Base-by-base conservation (phyloP, 371 early-diverging fungal genomes). In the Rhizopus microsporus region DNA sequence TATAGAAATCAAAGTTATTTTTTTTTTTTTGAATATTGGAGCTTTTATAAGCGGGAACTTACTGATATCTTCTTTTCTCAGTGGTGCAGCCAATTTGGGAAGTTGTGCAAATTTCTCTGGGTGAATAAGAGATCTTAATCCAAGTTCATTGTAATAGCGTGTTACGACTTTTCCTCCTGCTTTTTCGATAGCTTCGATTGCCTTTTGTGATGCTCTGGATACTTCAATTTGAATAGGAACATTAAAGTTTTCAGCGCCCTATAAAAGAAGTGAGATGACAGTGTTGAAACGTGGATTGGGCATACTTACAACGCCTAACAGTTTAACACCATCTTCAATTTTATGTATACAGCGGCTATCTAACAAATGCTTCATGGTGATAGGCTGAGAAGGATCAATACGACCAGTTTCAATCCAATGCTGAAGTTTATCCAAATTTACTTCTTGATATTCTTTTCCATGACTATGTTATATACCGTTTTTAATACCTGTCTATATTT, bases 361-460 rank as follows among this genome's bases (percentile, higher is more conserved):
- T 54, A 87, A 72, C 30, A 97, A 85, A 32, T 90, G 81, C 60
- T 87, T 86, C 80, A 96, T 87, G 29, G 95, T 94, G 56, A 98
- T 94, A 3, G 87, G 75, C 59, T 91, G 82, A 8, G 81, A 68
- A 5, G 93, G 74, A 67, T 97, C 94, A 46, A 98, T 68, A 32
- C 97, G 84, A 12, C 95, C 94, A 0, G 76, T 80, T 56, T 89
- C 87, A 57, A 97, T 90, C 91, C 93, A 95, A 71, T 91, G 89
- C 75, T 96, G 95, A 64, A 98, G 72, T 39, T 87, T 82, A 75
- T 96, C 96, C 67, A 97, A 75, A 60, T 91, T 90, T 62, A 96
- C 67, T 51, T 86, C 83, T 66, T 87, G 86, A 57, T 83, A 88
- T 37, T 85, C 82, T 58, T 89, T 85, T 51, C 77, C 78, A 40